Evolutionary conservation across 139 green algal genomes (phyloP), one percentile per base, ranked within the genome.

Genomic region (Coelastrella sp.): DNA sequence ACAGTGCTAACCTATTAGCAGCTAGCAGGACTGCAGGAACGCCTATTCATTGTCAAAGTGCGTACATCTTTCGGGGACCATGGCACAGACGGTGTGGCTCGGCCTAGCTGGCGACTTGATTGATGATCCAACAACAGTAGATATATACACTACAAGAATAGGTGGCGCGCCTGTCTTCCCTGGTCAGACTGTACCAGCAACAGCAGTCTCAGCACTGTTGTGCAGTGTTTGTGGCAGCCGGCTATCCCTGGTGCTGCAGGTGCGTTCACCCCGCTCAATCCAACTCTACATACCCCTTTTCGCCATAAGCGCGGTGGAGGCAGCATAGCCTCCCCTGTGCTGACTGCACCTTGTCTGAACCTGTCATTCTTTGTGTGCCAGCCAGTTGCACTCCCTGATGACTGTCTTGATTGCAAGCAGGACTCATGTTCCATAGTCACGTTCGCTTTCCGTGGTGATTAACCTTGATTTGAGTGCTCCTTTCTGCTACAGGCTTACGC

Each of bases 221-320:
- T 96, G 95, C 86, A 23, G 57, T 56, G 90, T 83, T 0, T 97
- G 95, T 80, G 83, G 78, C 16, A 68, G 17, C 6, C 66, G 74
- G 0, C 47, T 96, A 77, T 91, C 91, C 4, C 86, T 95, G 16
- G 81, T 96, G 7, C 66, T 96, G 13, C 93, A 96, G 93, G 94
- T 91, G 8, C 56, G 32, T 47, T 47, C 32, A 47, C 32, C 32
- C 32, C 32, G 32, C 32, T 47, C 32, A 47, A 47, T 47, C 32
- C 32, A 47, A 47, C 1, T 1, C 32, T 47, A 47, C 32, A 47
- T 47, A 47, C 32, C 32, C 32, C 32, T 47, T 1, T 47, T 0
- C 1, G 32, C 32, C 32, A 47, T 47, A 47, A 0, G 32, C 1
- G 32, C 32, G 32, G 32, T 47, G 32, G 32, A 47, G 32, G 32